Percentiles rank a stretch among this genome's conserved stretches.
phyloP scores from a whole-genome alignment of 2,329 filamentous ascomycete species.

The Diaporthe citri region DNA sequence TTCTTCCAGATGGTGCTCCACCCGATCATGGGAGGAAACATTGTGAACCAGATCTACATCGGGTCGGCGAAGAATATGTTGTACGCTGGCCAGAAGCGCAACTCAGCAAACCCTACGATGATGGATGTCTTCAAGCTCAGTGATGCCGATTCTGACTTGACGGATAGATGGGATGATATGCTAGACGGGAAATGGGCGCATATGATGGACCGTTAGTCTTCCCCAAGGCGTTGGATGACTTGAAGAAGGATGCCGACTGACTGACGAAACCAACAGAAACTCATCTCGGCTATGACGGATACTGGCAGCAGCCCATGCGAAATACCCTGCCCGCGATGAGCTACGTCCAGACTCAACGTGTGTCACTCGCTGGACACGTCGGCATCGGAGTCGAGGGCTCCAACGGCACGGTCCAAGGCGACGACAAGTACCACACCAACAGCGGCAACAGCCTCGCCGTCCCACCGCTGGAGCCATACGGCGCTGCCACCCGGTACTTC shows the following conservation, averaged over 20 bases:
- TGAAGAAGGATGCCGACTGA: constrained; percentile 8
- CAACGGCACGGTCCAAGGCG: constrained; percentile 76
- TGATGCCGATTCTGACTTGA: constrained; percentile 68
- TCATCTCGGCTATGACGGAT: constrained; percentile 65
- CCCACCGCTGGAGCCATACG: constrained; percentile 70
- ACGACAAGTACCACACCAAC: constrained; percentile 72
- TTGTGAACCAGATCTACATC: constrained; percentile 67
- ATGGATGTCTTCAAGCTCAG: constrained; percentile 65
- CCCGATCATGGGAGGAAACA: constrained; percentile 68
- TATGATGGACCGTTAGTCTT: constrained; percentile 68
- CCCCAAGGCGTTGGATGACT: not conserved
- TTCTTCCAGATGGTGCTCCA: constrained; percentile 75
- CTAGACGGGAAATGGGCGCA: constrained; percentile 73
- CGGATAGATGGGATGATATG: constrained; percentile 67
- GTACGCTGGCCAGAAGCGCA: constrained; percentile 66
- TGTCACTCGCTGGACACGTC: constrained; percentile 71
- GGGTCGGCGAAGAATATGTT: constrained; percentile 64
- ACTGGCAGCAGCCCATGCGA: constrained; percentile 80
- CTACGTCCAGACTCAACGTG: constrained; percentile 70
- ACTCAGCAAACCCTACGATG: constrained; percentile 67
- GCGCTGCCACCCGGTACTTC: constrained; percentile 68
- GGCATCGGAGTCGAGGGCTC: constrained; percentile 74
- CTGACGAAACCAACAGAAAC: constrained; percentile 53
- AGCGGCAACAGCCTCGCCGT: constrained; percentile 66
- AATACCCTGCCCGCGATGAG: constrained; percentile 73